phyloP scores from a whole-genome alignment of 805 yeast species.

The Wickerhamiella sergipiensis region DNA sequence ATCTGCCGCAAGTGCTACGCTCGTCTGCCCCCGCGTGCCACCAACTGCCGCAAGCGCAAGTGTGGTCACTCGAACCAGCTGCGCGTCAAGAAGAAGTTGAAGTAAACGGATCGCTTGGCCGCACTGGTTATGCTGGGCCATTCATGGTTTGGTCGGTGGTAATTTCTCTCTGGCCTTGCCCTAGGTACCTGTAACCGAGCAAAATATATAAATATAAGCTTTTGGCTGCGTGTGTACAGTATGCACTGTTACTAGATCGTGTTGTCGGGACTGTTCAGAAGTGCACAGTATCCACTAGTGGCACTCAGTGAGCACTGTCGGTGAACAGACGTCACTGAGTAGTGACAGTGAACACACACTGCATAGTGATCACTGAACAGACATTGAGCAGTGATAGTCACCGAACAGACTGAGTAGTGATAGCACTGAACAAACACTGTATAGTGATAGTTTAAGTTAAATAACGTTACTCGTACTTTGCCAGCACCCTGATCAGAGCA shows the following conservation, averaged over 20 bases:
- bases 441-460: too few relatives aligned
- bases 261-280: too few relatives aligned
- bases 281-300: too few relatives aligned
- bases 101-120: conserved; percentile 41
- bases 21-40: conserved; percentile 99
- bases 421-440: too few relatives aligned
- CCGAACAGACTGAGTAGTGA: too few relatives aligned
- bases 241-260: too few relatives aligned
- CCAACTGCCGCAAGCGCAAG: conserved; percentile 99
- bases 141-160: background rate
- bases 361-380: too few relatives aligned
- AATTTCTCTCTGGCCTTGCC: background rate
- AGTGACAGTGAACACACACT: too few relatives aligned
- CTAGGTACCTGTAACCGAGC: background rate
- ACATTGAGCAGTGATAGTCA: too few relatives aligned
- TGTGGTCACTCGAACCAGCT: conserved; percentile 99
- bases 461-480: conserved; percentile 24
- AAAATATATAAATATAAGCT: background rate
- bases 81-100: conserved; percentile 99
- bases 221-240: too few relatives aligned
- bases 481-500: conserved; percentile 43
- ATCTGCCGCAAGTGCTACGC: conserved; percentile 99
- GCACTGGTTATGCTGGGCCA: background rate
- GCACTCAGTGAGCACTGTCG: too few relatives aligned
- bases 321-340: too few relatives aligned